A percentile compares a stretch with the other conserved stretches of the same genome.
Evolutionary conservation across 768 basidiomycete genomes (phyloP).

Genomic region (Rhodotorula sphaerocarpa): DNA sequence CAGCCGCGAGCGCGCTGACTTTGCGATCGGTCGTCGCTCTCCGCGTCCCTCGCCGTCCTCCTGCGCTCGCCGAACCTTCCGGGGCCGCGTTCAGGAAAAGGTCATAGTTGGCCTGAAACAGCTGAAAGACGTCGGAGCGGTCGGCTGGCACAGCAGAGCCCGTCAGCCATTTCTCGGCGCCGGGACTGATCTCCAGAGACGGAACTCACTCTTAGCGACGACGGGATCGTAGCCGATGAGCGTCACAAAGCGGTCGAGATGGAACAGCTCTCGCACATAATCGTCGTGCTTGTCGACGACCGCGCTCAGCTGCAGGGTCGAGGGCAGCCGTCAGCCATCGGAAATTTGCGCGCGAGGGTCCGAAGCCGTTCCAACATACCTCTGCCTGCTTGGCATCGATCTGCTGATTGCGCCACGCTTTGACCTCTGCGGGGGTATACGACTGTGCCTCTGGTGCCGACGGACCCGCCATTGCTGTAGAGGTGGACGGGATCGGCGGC

Average conservation of each 20-base stretch:
- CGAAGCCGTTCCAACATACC: background rate
- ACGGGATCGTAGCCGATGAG: conserved; percentile 69
- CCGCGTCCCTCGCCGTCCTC: conserved; percentile 20
- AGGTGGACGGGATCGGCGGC: conserved; percentile 10
- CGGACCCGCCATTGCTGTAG: background rate
- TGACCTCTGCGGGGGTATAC: background rate
- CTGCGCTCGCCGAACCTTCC: background rate
- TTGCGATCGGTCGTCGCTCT: conserved; percentile 23
- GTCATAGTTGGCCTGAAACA: conserved; percentile 34
- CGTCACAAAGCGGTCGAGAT: conserved; percentile 70
- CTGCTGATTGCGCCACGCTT: conserved; percentile 15
- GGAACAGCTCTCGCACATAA: conserved; percentile 78
- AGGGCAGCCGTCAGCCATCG: background rate
- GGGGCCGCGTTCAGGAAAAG: conserved; percentile 29
- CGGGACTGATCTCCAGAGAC: too few relatives aligned
- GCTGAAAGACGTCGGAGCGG: conserved; percentile 31
- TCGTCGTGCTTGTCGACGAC: conserved; percentile 34
- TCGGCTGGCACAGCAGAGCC: conserved; percentile 43
- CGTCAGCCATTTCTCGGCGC: too few relatives aligned
- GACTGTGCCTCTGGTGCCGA: background rate
- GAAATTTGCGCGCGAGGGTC: background rate
- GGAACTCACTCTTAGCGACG: conserved; percentile 67
- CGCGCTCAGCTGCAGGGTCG: conserved; percentile 5
- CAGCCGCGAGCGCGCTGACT: conserved; percentile 11
- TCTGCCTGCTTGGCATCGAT: conserved; percentile 27